A percentile compares a stretch with the other conserved stretches of the same genome.
Conservation (phyloP, 1,139 yeast genomes). For the Magnusiomyces starmeri region DNA sequence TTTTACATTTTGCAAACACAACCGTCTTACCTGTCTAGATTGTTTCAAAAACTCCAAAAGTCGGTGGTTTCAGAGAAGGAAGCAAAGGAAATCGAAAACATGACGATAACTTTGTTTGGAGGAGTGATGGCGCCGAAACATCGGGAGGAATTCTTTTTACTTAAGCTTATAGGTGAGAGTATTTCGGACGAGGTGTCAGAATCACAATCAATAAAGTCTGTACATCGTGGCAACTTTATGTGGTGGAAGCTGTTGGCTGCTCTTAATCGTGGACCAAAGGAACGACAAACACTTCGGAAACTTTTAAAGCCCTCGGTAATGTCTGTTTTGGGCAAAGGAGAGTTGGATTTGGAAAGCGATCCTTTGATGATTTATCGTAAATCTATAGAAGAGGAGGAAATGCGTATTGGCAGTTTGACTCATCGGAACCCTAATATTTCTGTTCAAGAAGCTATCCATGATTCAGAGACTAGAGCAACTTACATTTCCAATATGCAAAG, state of each 20-base stretch:
- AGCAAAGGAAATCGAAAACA: constrained; percentile 39
- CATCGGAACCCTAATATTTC: constrained; percentile 42
- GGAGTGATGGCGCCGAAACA: constrained; percentile 29
- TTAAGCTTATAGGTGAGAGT: constrained; percentile 52
- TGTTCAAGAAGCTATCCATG: constrained; percentile 71
- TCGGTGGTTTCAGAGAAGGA: constrained; percentile 31
- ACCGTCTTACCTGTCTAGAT: constrained; percentile 60
- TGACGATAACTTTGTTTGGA: constrained; percentile 45
- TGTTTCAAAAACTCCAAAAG: constrained; percentile 37
- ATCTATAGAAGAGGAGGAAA: constrained; percentile 44
- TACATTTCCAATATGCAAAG: constrained; percentile 70
- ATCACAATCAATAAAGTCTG: constrained; percentile 24
- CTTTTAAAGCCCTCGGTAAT: constrained; percentile 48
- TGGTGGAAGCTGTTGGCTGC: constrained; percentile 48
- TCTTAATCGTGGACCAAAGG: constrained; percentile 53
- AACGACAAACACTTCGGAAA: constrained; percentile 47
- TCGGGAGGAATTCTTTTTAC: constrained; percentile 69
- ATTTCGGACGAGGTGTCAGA: constrained; percentile 42
- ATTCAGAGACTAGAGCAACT: constrained; percentile 56
- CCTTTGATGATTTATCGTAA: constrained; percentile 53
- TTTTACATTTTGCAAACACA: constrained; percentile 82
- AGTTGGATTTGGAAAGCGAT: constrained; percentile 67
- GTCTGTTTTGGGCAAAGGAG: constrained; percentile 46
- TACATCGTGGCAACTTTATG: constrained; percentile 30
- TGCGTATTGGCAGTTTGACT: constrained; percentile 36